These are phyloP conservation scores for Xylaria scruposa DNA, from an alignment of 495 filamentous ascomycete genomes.

Conservation along the genomic window DNA sequence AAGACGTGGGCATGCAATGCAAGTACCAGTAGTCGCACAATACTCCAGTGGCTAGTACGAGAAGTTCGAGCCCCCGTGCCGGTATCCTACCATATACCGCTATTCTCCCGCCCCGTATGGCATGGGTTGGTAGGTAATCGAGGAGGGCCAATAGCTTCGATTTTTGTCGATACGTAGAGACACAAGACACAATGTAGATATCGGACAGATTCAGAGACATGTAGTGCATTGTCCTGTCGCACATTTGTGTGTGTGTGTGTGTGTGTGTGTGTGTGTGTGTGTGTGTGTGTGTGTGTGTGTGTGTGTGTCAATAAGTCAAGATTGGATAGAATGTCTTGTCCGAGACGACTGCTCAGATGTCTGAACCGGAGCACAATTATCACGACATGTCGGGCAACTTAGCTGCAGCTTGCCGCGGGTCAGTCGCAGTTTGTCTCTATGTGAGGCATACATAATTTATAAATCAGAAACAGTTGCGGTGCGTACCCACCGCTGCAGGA, in stretches of 20 bases:
- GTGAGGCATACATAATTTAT: slow-evolving; percentile 11
- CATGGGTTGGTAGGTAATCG: no score
- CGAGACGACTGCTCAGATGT: background rate
- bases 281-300: no score
- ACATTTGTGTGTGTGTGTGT: no score
- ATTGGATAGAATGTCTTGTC: background rate
- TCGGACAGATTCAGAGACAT: background rate
- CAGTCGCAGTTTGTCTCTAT: background rate
- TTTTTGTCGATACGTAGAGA: background rate
- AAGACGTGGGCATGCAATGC: slow-evolving; percentile 17
- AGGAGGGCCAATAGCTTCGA: slow-evolving; percentile 6
- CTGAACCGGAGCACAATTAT: background rate
- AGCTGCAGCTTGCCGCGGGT: slow-evolving; percentile 11
- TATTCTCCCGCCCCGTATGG: background rate
- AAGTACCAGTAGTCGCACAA: slow-evolving; percentile 12
- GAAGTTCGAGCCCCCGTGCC: slow-evolving; percentile 5
- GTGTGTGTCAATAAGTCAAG: background rate
- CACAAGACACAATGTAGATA: no score
- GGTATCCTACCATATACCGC: background rate
- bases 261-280: no score
- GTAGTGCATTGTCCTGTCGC: background rate
- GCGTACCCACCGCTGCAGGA: slow-evolving; percentile 18
- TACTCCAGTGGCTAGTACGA: background rate
- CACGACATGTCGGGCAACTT: background rate
- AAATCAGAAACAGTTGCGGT: slow-evolving; percentile 15